Conservation (phyloP, 2,329 filamentous ascomycete species). For the Calonectria ilicicola region DNA sequence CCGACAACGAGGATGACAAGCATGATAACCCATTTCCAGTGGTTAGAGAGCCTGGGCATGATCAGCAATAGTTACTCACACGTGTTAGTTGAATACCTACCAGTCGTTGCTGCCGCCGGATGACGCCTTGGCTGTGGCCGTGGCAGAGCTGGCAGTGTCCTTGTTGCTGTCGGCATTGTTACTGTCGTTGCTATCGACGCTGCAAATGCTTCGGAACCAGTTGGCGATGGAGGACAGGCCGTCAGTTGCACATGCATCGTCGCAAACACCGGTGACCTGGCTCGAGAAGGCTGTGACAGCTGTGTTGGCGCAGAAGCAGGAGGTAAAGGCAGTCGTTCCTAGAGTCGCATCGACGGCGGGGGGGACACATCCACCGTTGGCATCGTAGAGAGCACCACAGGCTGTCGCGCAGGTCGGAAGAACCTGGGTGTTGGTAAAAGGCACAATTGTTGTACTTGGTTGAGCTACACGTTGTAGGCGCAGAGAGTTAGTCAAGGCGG, state of each 20-base stretch:
- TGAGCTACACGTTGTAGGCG: slow-evolving; percentile 20
- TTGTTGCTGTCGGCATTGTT: slow-evolving; percentile 30
- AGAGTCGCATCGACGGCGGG: slow-evolving; percentile 60
- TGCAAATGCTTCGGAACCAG: slow-evolving; percentile 80
- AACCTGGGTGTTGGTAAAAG: slow-evolving; percentile 56
- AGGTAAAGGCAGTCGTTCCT: slow-evolving; percentile 66
- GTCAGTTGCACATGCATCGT: slow-evolving; percentile 64
- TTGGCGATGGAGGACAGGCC: slow-evolving; percentile 68
- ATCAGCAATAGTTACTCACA: not conserved
- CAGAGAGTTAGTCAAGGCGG: slow-evolving; percentile 30
- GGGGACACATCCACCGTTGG: slow-evolving; percentile 78
- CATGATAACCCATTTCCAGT: slow-evolving; percentile 87
- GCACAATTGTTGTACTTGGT: slow-evolving; percentile 64
- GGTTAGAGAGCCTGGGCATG: slow-evolving; percentile 69
- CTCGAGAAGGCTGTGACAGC: slow-evolving; percentile 69
- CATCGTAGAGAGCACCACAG: slow-evolving; percentile 74
- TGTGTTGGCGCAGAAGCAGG: slow-evolving; percentile 79
- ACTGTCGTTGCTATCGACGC: slow-evolving; percentile 49
- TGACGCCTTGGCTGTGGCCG: slow-evolving; percentile 27
- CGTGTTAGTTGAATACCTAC: slow-evolving; percentile 49
- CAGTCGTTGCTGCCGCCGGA: slow-evolving; percentile 56
- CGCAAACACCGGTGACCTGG: slow-evolving; percentile 71
- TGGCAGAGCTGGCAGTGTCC: slow-evolving; percentile 22
- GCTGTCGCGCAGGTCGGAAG: slow-evolving; percentile 72
- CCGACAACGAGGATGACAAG: slow-evolving; percentile 79